A percentile compares a stretch with the other conserved stretches of the same genome.
These are phyloP conservation scores for Albizia julibrissin DNA, from an alignment of 306 rosid species.

Conservation along the genomic window DNA sequence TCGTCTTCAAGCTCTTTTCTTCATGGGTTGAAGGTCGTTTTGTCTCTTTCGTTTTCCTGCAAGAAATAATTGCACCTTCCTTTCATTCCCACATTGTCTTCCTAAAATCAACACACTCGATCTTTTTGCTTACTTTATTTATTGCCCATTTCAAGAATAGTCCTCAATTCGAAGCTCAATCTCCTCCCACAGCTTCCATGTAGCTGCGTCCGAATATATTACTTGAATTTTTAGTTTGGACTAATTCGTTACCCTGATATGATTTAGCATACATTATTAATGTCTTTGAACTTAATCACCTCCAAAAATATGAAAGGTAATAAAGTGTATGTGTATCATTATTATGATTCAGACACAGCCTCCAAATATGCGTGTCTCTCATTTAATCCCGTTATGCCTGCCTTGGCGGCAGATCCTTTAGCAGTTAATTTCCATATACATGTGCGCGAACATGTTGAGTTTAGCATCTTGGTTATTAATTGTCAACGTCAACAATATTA, in stretches of 20 bases:
- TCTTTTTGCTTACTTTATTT: not conserved
- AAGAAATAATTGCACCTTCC: not conserved
- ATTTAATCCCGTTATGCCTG: slow-evolving; percentile 8
- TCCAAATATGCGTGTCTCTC: not conserved
- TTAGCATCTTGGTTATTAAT: too few relatives aligned
- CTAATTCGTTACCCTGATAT: not conserved
- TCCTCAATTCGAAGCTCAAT: not conserved
- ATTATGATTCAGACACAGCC: slow-evolving; percentile 36
- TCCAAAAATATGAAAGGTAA: too few relatives aligned
- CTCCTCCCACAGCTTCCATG: not conserved
- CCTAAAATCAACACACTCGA: not conserved
- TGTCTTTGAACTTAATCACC: slow-evolving; percentile 7
- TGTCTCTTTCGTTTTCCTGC: too few relatives aligned
- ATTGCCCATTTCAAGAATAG: not conserved
- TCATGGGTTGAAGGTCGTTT: too few relatives aligned
- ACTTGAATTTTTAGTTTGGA: not conserved
- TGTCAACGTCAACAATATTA: slow-evolving; percentile 1
- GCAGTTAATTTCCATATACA: too few relatives aligned
- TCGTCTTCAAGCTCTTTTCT: too few relatives aligned
- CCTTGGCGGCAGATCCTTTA: too few relatives aligned
- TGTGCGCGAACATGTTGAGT: too few relatives aligned
- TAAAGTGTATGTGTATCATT: not conserved
- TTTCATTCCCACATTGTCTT: slow-evolving; percentile 14
- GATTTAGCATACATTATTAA: not conserved
- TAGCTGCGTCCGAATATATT: slow-evolving; percentile 33